Percentiles rank a stretch among this genome's conserved stretches.
Conservation (phyloP, 169 alveolate species). For the Eimeria necatrix region DNA sequence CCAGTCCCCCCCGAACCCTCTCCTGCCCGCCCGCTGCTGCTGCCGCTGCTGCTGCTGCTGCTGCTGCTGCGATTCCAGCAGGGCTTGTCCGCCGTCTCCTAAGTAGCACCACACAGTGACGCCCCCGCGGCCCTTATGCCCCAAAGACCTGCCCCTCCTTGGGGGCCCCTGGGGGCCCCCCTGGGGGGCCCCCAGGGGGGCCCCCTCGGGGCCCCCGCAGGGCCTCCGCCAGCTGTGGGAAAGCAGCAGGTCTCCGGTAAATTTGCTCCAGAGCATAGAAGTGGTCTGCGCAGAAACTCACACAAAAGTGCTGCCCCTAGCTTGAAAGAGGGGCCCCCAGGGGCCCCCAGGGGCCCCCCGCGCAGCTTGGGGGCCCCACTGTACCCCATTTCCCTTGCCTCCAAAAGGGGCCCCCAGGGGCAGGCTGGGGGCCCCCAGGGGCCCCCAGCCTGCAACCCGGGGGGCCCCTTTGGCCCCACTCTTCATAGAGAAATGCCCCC, state of each 20-base stretch:
- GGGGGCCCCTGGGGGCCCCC: neutral
- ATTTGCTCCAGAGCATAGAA: conserved; percentile 62
- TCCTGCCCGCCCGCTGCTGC: neutral
- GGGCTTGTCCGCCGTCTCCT: conserved; percentile 10
- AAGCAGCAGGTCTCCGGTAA: conserved; percentile 72
- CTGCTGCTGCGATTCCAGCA: neutral
- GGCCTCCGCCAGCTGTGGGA: conserved; percentile 77
- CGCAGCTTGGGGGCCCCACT: no score
- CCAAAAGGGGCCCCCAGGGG: neutral
- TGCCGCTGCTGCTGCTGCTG: conserved; percentile 52
- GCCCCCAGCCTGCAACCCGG: no score
- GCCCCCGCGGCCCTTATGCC: conserved; percentile 2
- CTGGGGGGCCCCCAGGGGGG: neutral
- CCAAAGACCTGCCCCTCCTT: neutral
- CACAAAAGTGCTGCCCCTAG: no score
- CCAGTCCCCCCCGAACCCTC: neutral
- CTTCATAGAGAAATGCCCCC: no score
- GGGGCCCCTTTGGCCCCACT: no score
- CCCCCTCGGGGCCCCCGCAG: conserved; percentile 23
- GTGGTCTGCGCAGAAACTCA: conserved; percentile 53
- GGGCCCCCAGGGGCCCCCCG: no score
- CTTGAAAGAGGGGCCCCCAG: no score
- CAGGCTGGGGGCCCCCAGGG: no score
- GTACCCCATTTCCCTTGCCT: neutral
- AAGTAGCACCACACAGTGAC: conserved; percentile 49